A percentile compares a stretch with the other conserved stretches of the same genome.
These are phyloP conservation scores for Geotrichum europaeum DNA, from an alignment of 1,139 yeast species.

Conservation along the genomic window DNA sequence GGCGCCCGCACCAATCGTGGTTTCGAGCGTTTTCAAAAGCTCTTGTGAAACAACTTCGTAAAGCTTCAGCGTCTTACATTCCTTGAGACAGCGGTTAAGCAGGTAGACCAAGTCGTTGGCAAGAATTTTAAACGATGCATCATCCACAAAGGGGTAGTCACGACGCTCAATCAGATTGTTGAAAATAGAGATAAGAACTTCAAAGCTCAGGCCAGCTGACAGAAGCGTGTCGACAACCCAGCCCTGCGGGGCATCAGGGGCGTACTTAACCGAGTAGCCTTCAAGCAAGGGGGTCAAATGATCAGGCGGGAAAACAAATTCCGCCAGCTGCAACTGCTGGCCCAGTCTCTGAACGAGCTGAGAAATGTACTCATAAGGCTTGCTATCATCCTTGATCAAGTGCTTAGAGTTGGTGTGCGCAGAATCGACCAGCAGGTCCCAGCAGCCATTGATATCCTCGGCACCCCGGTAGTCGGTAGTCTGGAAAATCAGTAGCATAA, in stretches of 20 bases:
- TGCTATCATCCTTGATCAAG: constrained; percentile 22
- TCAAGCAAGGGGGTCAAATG: constrained; percentile 56
- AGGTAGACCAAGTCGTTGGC: constrained; percentile 29
- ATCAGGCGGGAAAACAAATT: constrained; percentile 75
- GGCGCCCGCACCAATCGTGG: neutral
- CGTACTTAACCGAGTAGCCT: constrained; percentile 33
- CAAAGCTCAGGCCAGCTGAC: constrained; percentile 68
- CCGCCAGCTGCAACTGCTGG: constrained; percentile 47
- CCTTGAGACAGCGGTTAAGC: constrained; percentile 25
- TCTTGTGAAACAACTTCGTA: constrained; percentile 5
- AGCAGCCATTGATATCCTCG: constrained; percentile 36
- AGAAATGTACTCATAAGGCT: constrained; percentile 34
- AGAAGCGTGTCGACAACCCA: constrained; percentile 63
- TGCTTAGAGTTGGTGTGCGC: constrained; percentile 31
- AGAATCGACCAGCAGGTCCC: constrained; percentile 34
- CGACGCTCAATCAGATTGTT: constrained; percentile 57
- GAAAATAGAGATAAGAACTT: constrained; percentile 60
- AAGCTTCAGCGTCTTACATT: constrained; percentile 2
- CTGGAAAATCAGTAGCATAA: constrained; percentile 72
- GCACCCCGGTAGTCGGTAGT: constrained; percentile 55
- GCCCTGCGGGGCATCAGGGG: constrained; percentile 45
- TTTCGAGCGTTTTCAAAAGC: constrained; percentile 2
- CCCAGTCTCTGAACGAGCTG: constrained; percentile 45
- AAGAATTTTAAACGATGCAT: constrained; percentile 23
- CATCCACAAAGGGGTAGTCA: constrained; percentile 34